Evolutionary conservation across 1,284 basidiomycete genomes (phyloP).

Genomic region (Entoloma clypeatum): DNA sequence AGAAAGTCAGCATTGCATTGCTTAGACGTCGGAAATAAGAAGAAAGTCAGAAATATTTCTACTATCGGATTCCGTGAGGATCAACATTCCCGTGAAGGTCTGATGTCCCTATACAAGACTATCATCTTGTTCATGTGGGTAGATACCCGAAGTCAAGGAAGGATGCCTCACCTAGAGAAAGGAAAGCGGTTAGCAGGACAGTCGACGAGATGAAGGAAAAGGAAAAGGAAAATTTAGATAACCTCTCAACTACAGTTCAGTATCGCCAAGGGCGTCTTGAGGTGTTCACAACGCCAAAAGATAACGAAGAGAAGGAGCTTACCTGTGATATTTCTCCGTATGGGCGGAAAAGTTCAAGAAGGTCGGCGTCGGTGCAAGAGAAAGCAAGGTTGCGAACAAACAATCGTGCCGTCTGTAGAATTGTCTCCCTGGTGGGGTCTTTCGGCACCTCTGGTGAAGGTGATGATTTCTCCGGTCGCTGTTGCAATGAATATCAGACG

Average conservation of each 20-base stretch:
- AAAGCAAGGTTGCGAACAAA: conserved; percentile 93
- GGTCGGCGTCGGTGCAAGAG: conserved; percentile 72
- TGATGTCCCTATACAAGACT: conserved; percentile 61
- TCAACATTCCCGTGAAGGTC: conserved; percentile 52
- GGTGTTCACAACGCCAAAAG: background rate
- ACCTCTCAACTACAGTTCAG: too few relatives aligned
- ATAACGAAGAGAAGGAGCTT: conserved; percentile 22
- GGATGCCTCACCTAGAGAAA: background rate
- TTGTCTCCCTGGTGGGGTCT: conserved; percentile 56
- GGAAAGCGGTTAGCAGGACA: too few relatives aligned
- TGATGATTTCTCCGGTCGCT: conserved; percentile 1
- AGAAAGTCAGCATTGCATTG: conserved; percentile 13
- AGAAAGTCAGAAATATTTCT: conserved; percentile 39
- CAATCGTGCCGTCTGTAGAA: conserved; percentile 76
- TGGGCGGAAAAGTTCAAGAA: conserved; percentile 63
- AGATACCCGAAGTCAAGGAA: conserved; percentile 1
- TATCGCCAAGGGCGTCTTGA: too few relatives aligned
- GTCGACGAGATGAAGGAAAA: too few relatives aligned
- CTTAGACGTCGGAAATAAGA: conserved; percentile 8
- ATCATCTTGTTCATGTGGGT: conserved; percentile 51
- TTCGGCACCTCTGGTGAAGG: conserved; percentile 26
- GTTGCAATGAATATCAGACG: background rate
- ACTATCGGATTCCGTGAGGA: conserved; percentile 56
- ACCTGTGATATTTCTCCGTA: conserved; percentile 79
- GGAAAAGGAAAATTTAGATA: too few relatives aligned